Base-by-base conservation (phyloP, 179 eudicot genomes). In the Spinacia oleracea region DNA sequence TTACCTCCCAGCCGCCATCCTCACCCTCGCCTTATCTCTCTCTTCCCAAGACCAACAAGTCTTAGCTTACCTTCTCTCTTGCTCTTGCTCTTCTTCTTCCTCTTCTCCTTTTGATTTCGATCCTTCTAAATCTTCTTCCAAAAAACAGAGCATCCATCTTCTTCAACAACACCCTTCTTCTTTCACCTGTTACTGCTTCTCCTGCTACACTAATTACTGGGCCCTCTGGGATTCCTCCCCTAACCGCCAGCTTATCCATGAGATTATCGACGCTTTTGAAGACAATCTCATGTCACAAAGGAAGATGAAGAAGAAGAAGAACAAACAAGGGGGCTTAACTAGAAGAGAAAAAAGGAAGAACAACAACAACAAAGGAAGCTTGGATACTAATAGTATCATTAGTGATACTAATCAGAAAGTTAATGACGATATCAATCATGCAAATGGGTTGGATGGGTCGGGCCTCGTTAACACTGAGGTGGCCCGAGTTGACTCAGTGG, bases 201-300 rank as follows among this genome's bases (percentile, higher is more conserved):
- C 84, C 32, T 94, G 98, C 68, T 94, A 94, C 77, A 94, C 80
- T 62, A 86, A 84, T 42, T 94, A 81, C 82, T 94, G 97, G 98
- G 89, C 83, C 23, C 85, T 89, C 48, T 94, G 98, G 98, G 94
- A 92, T 77, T 78, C 91, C 4, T 94, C 98, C n/a, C 93, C 94
- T 14, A 94, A 90, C 69, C 90, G 94, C 0, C 91, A 91, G 4
- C 82, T 88, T 20, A 94, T 94, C n/a, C 96, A 94, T 67, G 89
- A 94, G 53, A 90, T 91, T 9, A 87, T 94, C 48, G 98, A 94
- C 10, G 92, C 89, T 23, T 90, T 84, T 27, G 98, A 94, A 63
- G 95, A 92, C n/a, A 83, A 78, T 70, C 76, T 86, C 64, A 20
- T 78, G 6, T n/a, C 67, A 0, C 79, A 74, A 42, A 60, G 56